These are phyloP conservation scores for Colletotrichum sp. DNA, from an alignment of 2,329 filamentous ascomycete species.

Conservation along the genomic window DNA sequence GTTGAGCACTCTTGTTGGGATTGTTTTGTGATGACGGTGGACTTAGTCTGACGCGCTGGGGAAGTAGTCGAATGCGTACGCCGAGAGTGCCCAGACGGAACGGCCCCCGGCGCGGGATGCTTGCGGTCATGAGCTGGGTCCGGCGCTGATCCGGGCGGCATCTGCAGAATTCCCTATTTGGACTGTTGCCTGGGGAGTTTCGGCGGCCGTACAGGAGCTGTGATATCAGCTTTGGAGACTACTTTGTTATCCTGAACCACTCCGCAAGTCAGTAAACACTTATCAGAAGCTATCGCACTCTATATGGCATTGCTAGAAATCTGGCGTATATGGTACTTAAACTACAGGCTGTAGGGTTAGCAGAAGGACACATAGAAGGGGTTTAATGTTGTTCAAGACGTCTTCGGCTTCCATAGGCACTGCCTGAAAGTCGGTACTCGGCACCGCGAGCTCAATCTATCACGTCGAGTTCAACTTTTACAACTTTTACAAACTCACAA, in stretches of 20 bases:
- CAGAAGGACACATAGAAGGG: background rate
- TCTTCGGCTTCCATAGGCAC: background rate
- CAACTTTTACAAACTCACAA: background rate
- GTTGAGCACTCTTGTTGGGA: background rate
- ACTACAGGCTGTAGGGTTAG: background rate
- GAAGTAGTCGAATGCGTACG: background rate
- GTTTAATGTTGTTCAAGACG: background rate
- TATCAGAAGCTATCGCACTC: background rate
- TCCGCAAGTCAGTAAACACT: background rate
- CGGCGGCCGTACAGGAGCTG: background rate
- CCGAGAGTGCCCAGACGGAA: background rate
- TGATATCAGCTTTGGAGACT: background rate
- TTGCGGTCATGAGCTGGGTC: background rate
- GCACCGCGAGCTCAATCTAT: background rate
- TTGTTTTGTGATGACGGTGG: background rate
- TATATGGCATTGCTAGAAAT: background rate
- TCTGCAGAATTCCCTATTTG: background rate
- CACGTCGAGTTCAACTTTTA: background rate
- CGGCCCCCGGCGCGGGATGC: background rate
- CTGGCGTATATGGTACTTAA: background rate
- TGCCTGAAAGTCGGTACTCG: background rate
- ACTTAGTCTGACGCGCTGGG: background rate
- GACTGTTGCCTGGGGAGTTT: background rate
- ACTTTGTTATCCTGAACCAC: background rate
- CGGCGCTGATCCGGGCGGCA: background rate